Conservation (phyloP, 1,284 basidiomycete genomes). For the Boletellus deceptivus region DNA sequence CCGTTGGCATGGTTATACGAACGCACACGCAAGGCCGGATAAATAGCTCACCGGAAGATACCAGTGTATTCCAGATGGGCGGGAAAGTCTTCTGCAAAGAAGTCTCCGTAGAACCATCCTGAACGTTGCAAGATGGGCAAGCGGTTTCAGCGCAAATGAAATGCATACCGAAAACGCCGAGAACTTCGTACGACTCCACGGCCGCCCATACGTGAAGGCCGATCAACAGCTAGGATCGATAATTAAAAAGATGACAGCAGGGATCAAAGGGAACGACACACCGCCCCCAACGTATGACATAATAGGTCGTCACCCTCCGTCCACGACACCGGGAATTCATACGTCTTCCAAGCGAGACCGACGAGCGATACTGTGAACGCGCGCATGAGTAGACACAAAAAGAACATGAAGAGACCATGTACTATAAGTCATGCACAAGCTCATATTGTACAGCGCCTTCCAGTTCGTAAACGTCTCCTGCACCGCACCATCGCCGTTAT, state of each 20-base stretch:
- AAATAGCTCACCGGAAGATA: conserved; percentile 73
- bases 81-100: conserved; percentile 95
- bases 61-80: conserved; percentile 92
- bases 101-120: conserved; percentile 98
- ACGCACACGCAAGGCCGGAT: not conserved
- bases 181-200: conserved; percentile 85
- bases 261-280: conserved; percentile 38
- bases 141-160: not conserved
- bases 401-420: conserved; percentile 42
- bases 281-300: conserved; percentile 82
- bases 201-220: conserved; percentile 92
- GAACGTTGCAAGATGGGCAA: conserved; percentile 6
- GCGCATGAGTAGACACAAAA: not conserved
- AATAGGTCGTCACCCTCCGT: conserved; percentile 87
- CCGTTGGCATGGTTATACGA: no score
- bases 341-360: conserved; percentile 85
- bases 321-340: conserved; percentile 80
- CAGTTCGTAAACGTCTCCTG: conserved; percentile 93
- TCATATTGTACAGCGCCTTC: conserved; percentile 92
- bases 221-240: conserved; percentile 65
- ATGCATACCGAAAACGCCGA: conserved; percentile 81
- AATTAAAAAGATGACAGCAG: conserved; percentile 1
- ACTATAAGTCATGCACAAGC: conserved; percentile 89
- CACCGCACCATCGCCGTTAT: conserved; percentile 69
- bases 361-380: conserved; percentile 66